A percentile compares a stretch with the other conserved stretches of the same genome.
Evolutionary conservation across 257 asterid genomes (phyloP).

Genomic region (Solanum dulcamara): DNA sequence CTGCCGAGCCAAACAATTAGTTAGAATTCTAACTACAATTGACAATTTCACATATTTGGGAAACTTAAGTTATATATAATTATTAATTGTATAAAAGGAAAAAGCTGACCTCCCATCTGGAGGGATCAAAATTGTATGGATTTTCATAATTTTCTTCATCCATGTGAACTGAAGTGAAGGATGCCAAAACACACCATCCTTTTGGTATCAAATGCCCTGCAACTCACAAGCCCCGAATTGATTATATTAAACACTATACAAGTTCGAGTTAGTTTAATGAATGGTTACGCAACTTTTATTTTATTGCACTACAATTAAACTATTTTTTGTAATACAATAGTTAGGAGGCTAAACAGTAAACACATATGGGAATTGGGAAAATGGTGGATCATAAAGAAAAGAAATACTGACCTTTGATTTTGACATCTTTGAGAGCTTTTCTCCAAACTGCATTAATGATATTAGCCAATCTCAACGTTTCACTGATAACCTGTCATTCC

Average conservation of each 20-base stretch:
- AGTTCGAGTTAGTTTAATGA: not conserved
- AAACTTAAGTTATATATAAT: not conserved
- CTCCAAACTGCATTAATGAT: slow-evolving; percentile 97
- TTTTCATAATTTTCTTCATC: slow-evolving; percentile 59
- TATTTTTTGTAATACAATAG: not conserved
- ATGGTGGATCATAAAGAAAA: not conserved
- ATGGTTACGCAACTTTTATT: not conserved
- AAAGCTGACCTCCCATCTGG: slow-evolving; percentile 81
- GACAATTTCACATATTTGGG: not conserved
- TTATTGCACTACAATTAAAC: not conserved
- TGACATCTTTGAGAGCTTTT: slow-evolving; percentile 81
- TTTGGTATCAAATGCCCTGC: slow-evolving; percentile 84
- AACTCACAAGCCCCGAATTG: not conserved
- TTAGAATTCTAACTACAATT: not conserved
- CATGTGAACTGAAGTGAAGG: slow-evolving; percentile 88
- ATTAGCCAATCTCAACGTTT: slow-evolving; percentile 79
- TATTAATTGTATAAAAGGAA: not conserved
- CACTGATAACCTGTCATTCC: slow-evolving; percentile 61
- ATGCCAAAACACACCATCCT: slow-evolving; percentile 86
- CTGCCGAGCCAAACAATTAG: slow-evolving; percentile 18
- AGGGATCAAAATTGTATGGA: slow-evolving; percentile 76
- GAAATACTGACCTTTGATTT: slow-evolving; percentile 51
- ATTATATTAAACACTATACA: not conserved
- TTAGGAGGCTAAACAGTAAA: not conserved
- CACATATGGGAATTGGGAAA: too few relatives aligned